These are phyloP conservation scores for Exserohilum turcica DNA, from an alignment of 2,329 filamentous ascomycete genomes.

Conservation along the genomic window DNA sequence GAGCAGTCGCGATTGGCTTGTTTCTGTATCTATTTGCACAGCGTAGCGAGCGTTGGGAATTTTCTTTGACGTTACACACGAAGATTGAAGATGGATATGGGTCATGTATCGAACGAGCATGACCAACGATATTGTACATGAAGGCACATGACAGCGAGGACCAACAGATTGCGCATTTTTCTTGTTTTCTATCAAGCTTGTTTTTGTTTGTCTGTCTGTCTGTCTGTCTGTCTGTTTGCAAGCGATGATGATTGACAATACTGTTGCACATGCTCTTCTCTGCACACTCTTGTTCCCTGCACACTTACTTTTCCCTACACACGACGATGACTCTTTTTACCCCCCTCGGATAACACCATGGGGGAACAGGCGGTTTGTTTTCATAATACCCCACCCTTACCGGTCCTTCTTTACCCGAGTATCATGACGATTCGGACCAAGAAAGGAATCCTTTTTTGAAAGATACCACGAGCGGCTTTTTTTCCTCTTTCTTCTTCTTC, in stretches of 20 bases:
- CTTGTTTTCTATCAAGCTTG: neutral
- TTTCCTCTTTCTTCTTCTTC: constrained; percentile 1
- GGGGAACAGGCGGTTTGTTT: neutral
- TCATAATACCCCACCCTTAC: constrained; percentile 16
- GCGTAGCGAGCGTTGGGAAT: constrained; percentile 42
- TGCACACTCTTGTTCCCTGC: no score
- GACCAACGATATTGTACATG: constrained; percentile 19
- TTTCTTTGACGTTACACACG: constrained; percentile 34
- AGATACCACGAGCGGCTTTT: constrained; percentile 17
- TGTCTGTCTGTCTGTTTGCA: neutral
- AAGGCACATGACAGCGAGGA: constrained; percentile 15
- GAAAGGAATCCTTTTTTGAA: constrained; percentile 1
- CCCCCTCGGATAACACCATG: no score
- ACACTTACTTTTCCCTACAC: neutral
- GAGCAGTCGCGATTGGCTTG: constrained; percentile 35
- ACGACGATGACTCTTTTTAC: neutral
- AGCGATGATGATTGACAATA: constrained; percentile 6
- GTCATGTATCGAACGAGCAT: constrained; percentile 27
- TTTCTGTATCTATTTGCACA: constrained; percentile 30
- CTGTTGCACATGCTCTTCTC: neutral
- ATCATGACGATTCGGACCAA: neutral
- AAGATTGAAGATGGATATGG: constrained; percentile 17
- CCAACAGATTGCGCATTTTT: constrained; percentile 7
- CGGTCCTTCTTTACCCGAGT: constrained; percentile 1
- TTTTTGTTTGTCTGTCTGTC: neutral